These are phyloP conservation scores for Hortiboletus campestris DNA, from an alignment of 768 basidiomycete genomes.

Conservation along the genomic window DNA sequence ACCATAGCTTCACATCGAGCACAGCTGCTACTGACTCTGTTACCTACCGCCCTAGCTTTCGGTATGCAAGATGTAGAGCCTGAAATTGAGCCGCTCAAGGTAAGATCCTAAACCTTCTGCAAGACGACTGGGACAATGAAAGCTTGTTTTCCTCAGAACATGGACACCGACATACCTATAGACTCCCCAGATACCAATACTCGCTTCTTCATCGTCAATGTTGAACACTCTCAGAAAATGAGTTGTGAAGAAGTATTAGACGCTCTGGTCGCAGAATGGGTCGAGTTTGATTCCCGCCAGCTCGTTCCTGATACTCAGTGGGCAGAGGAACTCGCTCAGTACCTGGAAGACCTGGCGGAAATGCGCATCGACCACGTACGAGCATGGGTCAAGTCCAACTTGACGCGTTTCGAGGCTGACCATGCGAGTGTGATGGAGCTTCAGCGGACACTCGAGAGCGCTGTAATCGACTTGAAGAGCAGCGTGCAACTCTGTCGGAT, in stretches of 20 bases:
- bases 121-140: background rate
- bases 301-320: conserved; percentile 41
- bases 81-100: conserved; percentile 49
- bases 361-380: conserved; percentile 46
- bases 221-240: conserved; percentile 13
- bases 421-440: conserved; percentile 46
- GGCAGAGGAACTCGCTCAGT: conserved; percentile 36
- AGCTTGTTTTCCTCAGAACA: conserved; percentile 37
- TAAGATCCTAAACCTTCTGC: conserved; percentile 10
- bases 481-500: conserved; percentile 49
- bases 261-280: conserved; percentile 32
- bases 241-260: conserved; percentile 11
- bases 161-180: conserved; percentile 49
- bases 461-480: conserved; percentile 45
- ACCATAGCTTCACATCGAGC: conserved; percentile 47
- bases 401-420: conserved; percentile 43
- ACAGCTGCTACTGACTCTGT: conserved; percentile 38
- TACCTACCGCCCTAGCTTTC: conserved; percentile 47
- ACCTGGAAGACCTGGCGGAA: conserved; percentile 44
- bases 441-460: conserved; percentile 41
- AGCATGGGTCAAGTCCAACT: conserved; percentile 50
- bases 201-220: conserved; percentile 33
- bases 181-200: conserved; percentile 35
- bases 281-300: conserved; percentile 31
- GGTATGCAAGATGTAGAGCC: conserved; percentile 50